A percentile compares a stretch with the other conserved stretches of the same genome.
Evolutionary conservation across 495 filamentous ascomycete genomes (phyloP).

Genomic region (Talaromyces liani): DNA sequence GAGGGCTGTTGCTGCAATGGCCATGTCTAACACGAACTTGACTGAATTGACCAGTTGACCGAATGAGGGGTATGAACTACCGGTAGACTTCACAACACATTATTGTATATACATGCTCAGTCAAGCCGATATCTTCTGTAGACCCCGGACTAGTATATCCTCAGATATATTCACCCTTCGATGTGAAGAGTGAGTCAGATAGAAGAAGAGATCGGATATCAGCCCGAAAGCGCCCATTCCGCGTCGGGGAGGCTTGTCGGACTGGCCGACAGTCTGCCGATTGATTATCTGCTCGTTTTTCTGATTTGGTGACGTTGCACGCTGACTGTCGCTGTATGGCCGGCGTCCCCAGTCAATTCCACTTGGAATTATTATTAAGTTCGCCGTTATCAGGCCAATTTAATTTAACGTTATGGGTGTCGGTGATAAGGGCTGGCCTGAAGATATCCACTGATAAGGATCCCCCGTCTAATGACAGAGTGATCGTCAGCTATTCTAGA

Average conservation of each 20-base stretch:
- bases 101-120: too few relatives aligned
- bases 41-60: too few relatives aligned
- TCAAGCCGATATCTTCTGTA: not conserved
- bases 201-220: not conserved
- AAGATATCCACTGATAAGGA: not conserved
- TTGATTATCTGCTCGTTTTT: not conserved
- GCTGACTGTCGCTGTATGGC: not conserved
- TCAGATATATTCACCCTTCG: not conserved
- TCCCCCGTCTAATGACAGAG: not conserved
- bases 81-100: not conserved
- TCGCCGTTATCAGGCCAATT: not conserved
- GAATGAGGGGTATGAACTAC: too few relatives aligned
- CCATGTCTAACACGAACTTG: not conserved
- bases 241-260: not conserved
- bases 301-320: not conserved
- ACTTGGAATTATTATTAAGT: not conserved
- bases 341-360: too few relatives aligned
- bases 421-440: not conserved
- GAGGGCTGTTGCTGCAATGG: not conserved
- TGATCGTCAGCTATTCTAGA: not conserved
- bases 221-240: not conserved
- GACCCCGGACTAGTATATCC: not conserved
- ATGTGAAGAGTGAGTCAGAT: not conserved
- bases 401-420: not conserved
- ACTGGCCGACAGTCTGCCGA: not conserved